phyloP scores from a whole-genome alignment of 169 alveolate genomes.

The Neospora caninum region DNA sequence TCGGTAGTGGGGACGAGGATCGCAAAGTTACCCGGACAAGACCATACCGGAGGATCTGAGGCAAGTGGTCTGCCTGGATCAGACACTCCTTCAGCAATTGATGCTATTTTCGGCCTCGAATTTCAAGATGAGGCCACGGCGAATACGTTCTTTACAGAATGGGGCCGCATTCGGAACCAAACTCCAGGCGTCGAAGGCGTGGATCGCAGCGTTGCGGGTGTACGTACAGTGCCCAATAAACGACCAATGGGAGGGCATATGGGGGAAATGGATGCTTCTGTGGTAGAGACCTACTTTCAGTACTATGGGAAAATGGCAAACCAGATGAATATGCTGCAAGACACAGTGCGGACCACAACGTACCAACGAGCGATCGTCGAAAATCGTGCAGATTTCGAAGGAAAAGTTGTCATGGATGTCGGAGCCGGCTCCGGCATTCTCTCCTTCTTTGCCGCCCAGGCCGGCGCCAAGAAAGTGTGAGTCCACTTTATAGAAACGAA shows the following conservation, averaged over 20 bases:
- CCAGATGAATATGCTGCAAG: constrained; percentile 96
- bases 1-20: not conserved
- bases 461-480: constrained; percentile 96
- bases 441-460: constrained; percentile 96
- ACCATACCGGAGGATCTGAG: too few relatives aligned
- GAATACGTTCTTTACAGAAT: not conserved
- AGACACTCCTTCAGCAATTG: not conserved
- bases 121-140: constrained; percentile 17
- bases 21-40: not conserved
- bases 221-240: not conserved
- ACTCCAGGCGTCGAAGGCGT: not conserved
- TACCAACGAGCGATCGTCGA: constrained; percentile 93
- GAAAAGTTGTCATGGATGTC: constrained; percentile 95
- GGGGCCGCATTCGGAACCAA: not conserved
- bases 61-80: too few relatives aligned
- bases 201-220: not conserved
- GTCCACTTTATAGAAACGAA: not conserved
- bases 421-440: constrained; percentile 99
- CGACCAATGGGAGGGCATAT: constrained; percentile 2
- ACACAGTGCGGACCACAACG: constrained; percentile 90
- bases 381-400: constrained; percentile 93
- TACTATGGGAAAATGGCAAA: constrained; percentile 96
- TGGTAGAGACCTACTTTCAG: constrained; percentile 88
- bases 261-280: constrained; percentile 34
- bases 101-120: not conserved